Conservation (phyloP, 345 rosid species). For the Jatropha curcas region DNA sequence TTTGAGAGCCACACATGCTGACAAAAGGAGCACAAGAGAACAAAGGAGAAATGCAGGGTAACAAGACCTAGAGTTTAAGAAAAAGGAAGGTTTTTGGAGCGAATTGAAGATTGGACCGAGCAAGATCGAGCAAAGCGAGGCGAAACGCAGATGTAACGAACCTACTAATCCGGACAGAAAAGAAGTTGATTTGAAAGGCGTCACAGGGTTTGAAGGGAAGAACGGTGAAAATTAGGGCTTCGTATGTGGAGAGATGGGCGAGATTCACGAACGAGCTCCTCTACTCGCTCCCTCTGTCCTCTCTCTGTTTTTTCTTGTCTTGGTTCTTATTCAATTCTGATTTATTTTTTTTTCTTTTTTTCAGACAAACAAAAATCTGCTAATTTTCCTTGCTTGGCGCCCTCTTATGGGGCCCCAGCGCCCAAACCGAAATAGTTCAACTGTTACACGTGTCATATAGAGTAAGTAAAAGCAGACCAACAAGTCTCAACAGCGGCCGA, state of each 20-base stretch:
- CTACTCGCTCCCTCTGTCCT: slow-evolving; percentile 33
- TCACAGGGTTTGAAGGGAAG: slow-evolving; percentile 7
- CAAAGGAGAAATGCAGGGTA: no score
- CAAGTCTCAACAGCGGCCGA: no score
- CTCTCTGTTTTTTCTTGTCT: slow-evolving; percentile 31
- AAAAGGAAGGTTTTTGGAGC: slow-evolving; percentile 11
- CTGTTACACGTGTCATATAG: no score
- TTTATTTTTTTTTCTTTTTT: neutral
- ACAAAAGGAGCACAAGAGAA: neutral
- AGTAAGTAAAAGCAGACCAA: no score
- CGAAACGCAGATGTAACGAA: neutral
- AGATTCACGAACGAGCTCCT: slow-evolving; percentile 24
- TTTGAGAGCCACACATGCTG: slow-evolving; percentile 10
- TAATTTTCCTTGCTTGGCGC: neutral
- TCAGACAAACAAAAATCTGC: no score
- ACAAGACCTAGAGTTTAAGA: slow-evolving; percentile 6
- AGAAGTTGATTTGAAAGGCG: neutral
- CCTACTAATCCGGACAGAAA: neutral
- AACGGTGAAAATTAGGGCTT: slow-evolving; percentile 49
- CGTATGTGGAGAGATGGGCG: slow-evolving; percentile 4
- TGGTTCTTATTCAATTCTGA: no score
- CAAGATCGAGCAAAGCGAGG: neutral
- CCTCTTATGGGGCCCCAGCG: neutral
- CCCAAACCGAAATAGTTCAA: neutral
- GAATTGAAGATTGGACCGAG: neutral